Percentiles rank a stretch among this genome's conserved stretches.
Evolutionary conservation across 2,329 filamentous ascomycete species (phyloP).

Genomic region (Beauveria brongniartii): DNA sequence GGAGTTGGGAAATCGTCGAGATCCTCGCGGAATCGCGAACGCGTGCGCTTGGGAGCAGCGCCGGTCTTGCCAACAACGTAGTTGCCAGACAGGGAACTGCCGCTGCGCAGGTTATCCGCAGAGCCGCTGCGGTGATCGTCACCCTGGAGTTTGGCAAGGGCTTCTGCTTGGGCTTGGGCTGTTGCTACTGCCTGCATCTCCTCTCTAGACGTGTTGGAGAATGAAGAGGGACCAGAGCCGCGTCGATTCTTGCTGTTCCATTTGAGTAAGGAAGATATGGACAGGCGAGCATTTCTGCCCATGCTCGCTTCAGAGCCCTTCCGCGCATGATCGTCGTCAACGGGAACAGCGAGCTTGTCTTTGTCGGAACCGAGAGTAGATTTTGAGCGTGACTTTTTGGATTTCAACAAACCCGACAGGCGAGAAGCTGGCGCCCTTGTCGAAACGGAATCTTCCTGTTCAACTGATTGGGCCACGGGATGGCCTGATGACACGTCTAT

Average conservation of each 20-base stretch:
- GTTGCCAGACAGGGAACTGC: not conserved
- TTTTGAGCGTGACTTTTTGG: constrained; percentile 41
- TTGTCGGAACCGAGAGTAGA: constrained; percentile 37
- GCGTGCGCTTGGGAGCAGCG: constrained; percentile 63
- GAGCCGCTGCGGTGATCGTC: constrained; percentile 20
- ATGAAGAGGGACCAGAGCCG: constrained; percentile 60
- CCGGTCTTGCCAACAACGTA: constrained; percentile 23
- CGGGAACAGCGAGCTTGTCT: constrained; percentile 31
- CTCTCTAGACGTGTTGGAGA: constrained; percentile 85
- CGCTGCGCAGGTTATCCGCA: constrained; percentile 35
- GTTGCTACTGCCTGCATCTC: constrained; percentile 53
- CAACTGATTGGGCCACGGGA: not conserved
- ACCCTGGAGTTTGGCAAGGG: constrained; percentile 27
- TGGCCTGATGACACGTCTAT: not conserved
- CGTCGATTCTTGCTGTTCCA: constrained; percentile 55
- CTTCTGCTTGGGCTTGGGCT: constrained; percentile 21
- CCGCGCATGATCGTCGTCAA: constrained; percentile 42
- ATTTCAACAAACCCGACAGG: constrained; percentile 33
- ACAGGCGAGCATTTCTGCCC: constrained; percentile 32
- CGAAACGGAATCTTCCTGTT: constrained; percentile 9
- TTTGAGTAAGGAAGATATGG: constrained; percentile 70
- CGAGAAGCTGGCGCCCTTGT: constrained; percentile 20
- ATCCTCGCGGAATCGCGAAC: constrained; percentile 88
- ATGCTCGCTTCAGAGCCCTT: constrained; percentile 49
- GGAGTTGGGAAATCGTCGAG: constrained; percentile 85